phyloP scores from a whole-genome alignment of 176 grass and related monocot species.

The Tillandsia leiboldiana region DNA sequence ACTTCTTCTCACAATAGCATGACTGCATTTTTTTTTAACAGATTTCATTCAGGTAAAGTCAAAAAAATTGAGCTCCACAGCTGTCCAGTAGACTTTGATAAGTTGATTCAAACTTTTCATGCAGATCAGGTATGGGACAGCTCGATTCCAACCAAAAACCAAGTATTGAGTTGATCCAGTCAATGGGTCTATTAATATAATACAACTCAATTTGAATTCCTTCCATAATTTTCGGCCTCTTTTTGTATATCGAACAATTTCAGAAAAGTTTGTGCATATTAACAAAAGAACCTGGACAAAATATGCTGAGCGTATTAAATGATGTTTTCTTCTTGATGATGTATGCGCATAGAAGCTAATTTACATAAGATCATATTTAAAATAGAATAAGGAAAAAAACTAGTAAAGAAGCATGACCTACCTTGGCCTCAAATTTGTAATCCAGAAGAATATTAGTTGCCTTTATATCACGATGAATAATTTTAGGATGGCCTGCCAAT shows the following conservation, averaged over 20 bases:
- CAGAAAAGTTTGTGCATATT: not conserved
- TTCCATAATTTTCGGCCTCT: not conserved
- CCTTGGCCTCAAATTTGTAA: conserved; percentile 43
- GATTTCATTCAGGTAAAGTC: not conserved
- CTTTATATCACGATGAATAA: conserved; percentile 64
- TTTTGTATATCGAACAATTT: not conserved
- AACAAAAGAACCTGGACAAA: not conserved
- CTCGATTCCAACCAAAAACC: not conserved
- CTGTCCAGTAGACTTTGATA: not conserved
- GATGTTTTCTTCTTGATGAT: not conserved
- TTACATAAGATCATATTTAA: not conserved
- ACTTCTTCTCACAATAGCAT: not conserved
- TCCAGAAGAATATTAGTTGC: conserved; percentile 46
- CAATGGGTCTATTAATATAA: not conserved
- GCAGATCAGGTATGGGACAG: not conserved
- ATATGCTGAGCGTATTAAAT: not conserved
- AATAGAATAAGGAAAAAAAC: not conserved
- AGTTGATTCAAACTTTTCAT: not conserved
- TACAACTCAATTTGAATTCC: no score
- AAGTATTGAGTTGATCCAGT: not conserved
- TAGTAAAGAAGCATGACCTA: not conserved
- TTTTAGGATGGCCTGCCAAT: conserved; percentile 31
- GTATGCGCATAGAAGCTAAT: no score
- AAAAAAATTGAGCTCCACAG: not conserved
- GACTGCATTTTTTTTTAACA: not conserved